phyloP scores from a whole-genome alignment of 1,284 basidiomycete genomes.

The Ceratobasidium sp. region DNA sequence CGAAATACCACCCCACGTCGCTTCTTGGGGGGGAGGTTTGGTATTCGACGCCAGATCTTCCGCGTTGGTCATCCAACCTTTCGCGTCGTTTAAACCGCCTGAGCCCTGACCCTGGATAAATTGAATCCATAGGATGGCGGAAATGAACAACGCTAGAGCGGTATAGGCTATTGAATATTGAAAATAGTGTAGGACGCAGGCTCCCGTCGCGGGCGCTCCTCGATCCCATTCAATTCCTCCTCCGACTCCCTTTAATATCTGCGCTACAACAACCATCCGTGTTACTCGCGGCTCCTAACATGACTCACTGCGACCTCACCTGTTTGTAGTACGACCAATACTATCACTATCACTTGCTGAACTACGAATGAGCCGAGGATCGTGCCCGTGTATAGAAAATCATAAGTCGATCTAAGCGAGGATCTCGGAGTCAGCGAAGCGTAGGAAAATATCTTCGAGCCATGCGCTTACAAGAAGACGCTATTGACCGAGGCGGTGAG shows the following conservation, averaged over 20 bases:
- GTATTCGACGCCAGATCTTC: not conserved
- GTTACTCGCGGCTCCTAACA: not conserved
- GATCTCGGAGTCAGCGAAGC: not conserved
- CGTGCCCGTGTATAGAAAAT: not conserved
- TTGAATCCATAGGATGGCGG: not conserved
- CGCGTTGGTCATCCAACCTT: not conserved
- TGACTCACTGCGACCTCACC: not conserved
- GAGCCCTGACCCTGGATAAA: not conserved
- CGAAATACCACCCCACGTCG: not conserved
- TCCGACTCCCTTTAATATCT: too few species aligned
- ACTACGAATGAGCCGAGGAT: constrained; percentile 1
- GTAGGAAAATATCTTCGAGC: not conserved
- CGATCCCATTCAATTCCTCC: not conserved
- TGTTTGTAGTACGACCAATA: not conserved
- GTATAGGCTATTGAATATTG: not conserved
- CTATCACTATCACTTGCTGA: not conserved
- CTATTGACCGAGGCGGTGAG: not conserved
- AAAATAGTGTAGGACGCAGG: not conserved
- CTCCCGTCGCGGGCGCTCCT: too few species aligned
- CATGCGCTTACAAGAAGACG: not conserved
- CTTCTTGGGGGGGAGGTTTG: too few species aligned
- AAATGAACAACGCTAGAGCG: not conserved
- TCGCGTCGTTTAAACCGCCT: not conserved
- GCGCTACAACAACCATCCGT: not conserved
- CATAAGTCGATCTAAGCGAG: not conserved